Evolutionary conservation across 2,329 filamentous ascomycete genomes (phyloP).

Genomic region (Xylariaceae sp.): DNA sequence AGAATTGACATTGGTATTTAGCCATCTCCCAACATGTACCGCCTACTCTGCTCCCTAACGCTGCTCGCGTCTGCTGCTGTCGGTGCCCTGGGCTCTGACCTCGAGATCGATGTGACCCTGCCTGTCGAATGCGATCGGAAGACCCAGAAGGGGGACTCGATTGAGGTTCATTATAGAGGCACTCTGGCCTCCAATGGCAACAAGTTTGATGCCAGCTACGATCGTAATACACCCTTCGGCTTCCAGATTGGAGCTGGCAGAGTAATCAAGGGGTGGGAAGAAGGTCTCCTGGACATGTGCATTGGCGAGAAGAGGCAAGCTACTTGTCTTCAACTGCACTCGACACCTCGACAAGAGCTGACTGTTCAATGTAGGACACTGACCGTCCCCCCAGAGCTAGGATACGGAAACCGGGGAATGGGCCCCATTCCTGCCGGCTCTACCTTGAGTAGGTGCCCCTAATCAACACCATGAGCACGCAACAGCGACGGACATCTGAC

Average conservation of each 20-base stretch:
- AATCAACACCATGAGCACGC: not conserved
- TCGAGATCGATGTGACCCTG: conserved; percentile 79
- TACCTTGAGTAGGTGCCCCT: conserved; percentile 68
- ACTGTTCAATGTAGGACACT: conserved; percentile 62
- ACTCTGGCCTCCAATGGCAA: conserved; percentile 75
- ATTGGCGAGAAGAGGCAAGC: conserved; percentile 82
- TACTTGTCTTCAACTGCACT: not conserved
- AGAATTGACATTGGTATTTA: too few species aligned
- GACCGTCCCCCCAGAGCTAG: conserved; percentile 86
- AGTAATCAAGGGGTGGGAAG: conserved; percentile 96
- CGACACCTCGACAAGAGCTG: conserved; percentile 15
- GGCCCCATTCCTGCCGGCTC: conserved; percentile 85
- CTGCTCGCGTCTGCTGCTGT: conserved; percentile 59
- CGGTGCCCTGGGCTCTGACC: conserved; percentile 61
- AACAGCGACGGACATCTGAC: conserved; percentile 14
- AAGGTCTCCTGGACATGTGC: conserved; percentile 92
- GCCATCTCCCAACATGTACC: conserved; percentile 56
- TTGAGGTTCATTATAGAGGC: conserved; percentile 88
- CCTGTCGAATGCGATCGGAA: conserved; percentile 81
- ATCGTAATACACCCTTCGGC: conserved; percentile 74
- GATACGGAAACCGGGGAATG: conserved; percentile 77
- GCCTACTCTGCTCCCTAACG: conserved; percentile 54
- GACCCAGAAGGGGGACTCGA: conserved; percentile 75
- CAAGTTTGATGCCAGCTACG: conserved; percentile 87
- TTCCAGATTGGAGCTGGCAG: conserved; percentile 82